Conservation (phyloP, 306 rosid genomes). For the apple (Malus domestica) region ASM211411v1 NC_041795.1:58001-58500, state of each 20-base stretch:
- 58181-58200: no score
- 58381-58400: conserved; percentile 3
- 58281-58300: conserved; percentile 28
- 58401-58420: neutral
- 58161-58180: no score
- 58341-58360: conserved; percentile 37
- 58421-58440: conserved; percentile 21
- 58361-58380: neutral
- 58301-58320: neutral
- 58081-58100: no score
- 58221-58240: no score
- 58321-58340: conserved; percentile 48
- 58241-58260: no score
- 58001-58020: no score
- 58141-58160: fast-evolving
- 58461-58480: conserved; percentile 30
- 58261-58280: conserved; percentile 36
- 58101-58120: fast-evolving
- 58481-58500: neutral
- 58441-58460: conserved; percentile 24
- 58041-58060: no score
- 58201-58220: no score
- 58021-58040: no score
- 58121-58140: fast-evolving
- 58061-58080: no score